Evolutionary conservation across 2,329 filamentous ascomycete genomes (phyloP), one percentile per base, ranked within the genome.

Genomic region (Ceratocystis diversiconidia): DNA sequence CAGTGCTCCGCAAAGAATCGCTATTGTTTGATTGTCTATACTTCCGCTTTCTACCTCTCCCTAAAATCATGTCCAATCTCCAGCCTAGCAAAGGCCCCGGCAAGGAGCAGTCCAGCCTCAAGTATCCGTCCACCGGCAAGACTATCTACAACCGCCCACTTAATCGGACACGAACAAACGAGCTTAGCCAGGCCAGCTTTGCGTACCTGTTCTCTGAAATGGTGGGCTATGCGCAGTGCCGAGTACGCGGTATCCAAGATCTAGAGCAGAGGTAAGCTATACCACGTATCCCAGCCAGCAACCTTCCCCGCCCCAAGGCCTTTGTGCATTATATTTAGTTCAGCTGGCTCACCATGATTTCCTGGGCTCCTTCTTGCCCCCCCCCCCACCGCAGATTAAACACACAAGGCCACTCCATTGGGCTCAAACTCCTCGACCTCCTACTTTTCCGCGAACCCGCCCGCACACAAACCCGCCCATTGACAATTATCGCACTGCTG

Each of bases 111-210:
- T 74, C 80, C 43, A 86, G 89, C 30, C 85, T 99, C 68, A 89
- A 91, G 70, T 90, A 95, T 72, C 92, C 94, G 61, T 89, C 89
- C 66, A 95, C 86, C 75, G 90, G 91, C 78, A 97, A 97, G 79
- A 96, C 91, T 69, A 97, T 99, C 78, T 99, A 97, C 79, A 91
- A 96, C 79, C 85, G 94, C 65, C 91, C 95, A 68, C 80, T 97
- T 68, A 96, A 96, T 77, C 88, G 94, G 69, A 88, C 86, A 71
- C 89, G 90, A 74, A 90, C 89, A 71, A 84, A 89, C 67, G 92
- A 97, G 79, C 84, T 95, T 70, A 96, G 91, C 75, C 88, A 95
- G 73, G 85, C 94, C 10, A 91, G 90, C 76, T 97, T 99, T 76
- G 92, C 94, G 52, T 97, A 95, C 75, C 81, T 99, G 67, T 97